phyloP scores from a whole-genome alignment of 164 flowering plant species.

The Saururus chinensis region DNA sequence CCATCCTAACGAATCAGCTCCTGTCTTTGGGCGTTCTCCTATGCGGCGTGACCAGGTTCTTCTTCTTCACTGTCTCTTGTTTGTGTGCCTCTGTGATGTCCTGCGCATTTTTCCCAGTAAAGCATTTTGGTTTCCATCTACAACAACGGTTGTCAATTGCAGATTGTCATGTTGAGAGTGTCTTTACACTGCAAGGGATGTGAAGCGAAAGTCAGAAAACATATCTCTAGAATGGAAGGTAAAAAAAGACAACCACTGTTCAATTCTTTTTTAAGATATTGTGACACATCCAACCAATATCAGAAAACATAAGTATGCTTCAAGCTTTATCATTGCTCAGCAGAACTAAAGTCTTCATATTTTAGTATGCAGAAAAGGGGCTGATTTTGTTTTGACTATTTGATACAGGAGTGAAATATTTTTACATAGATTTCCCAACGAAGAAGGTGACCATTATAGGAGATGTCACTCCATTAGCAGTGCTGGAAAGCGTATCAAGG shows the following conservation, averaged over 20 bases:
- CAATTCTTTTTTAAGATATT: no score
- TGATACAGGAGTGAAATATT: constrained; percentile 76
- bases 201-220: constrained; percentile 83
- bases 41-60: constrained; percentile 31
- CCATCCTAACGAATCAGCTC: constrained; percentile 13
- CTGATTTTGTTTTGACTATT: constrained; percentile 2
- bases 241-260: not conserved
- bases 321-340: not conserved
- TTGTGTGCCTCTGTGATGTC: not conserved
- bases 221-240: constrained; percentile 95
- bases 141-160: not conserved
- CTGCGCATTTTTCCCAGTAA: no score
- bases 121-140: no score
- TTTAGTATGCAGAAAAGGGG: no score
- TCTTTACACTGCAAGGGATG: constrained; percentile 97
- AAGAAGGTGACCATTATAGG: constrained; percentile 87
- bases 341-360: no score
- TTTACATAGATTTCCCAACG: constrained; percentile 52
- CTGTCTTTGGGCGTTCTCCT: not conserved
- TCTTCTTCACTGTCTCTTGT: not conserved
- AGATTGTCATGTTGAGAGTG: constrained; percentile 89
- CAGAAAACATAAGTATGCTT: no score
- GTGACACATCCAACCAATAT: no score
- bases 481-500: constrained; percentile 68
- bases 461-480: constrained; percentile 62